Base-by-base conservation (phyloP, 2,329 filamentous ascomycete species). In the Fusarium neocosmosporiellum region DNA sequence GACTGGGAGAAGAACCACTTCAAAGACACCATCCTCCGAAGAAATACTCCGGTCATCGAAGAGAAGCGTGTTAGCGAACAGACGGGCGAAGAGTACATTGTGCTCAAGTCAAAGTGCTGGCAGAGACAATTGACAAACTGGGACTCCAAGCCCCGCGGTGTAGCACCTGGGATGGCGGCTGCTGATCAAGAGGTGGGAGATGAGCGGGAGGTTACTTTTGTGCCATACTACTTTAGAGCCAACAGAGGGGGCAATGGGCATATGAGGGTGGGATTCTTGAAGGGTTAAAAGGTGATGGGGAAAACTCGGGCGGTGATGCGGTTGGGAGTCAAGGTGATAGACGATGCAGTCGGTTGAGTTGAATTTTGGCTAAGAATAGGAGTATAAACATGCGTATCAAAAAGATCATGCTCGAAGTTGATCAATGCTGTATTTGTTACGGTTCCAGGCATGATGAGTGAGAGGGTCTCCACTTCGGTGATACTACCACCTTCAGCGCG, bases 221-320 rank as follows among this genome's bases (percentile, higher is more conserved):
- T 72, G 20, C 72, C 72, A 2, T 74, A 74, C 16, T 74, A 63
- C 18, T 36, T 67, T 2, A 43, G 72, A n/a, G 57, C 71, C 0
- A 74, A 74, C 1, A 37, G 63, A 50, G 69, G 59, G 0, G 72
- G 72, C 0, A 75, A 64, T 0, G 72, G 72, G 1, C 72, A 75
- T 6, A 75, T 74, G 72, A 63, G 66, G 24, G 72, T 74, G 34
- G 72, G 72, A 1, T 24, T 64, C 0, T 27, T 57, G 33, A 57
- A 37, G 54, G 54, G 54, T 14, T 57, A 27, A 39, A 55, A n/a
- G 22, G 20, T 37, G 22, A 14, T 5, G 34, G 10, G 7, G 5
- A 29, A 29, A 39, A n/a, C 13, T 7, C 20, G 18, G 53, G 20
- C 5, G 9, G 33, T 6, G 20, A 1, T 34, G 20, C 8, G 20